phyloP scores from a whole-genome alignment of 2,329 filamentous ascomycete species.

The Claviceps quebecensis region DNA sequence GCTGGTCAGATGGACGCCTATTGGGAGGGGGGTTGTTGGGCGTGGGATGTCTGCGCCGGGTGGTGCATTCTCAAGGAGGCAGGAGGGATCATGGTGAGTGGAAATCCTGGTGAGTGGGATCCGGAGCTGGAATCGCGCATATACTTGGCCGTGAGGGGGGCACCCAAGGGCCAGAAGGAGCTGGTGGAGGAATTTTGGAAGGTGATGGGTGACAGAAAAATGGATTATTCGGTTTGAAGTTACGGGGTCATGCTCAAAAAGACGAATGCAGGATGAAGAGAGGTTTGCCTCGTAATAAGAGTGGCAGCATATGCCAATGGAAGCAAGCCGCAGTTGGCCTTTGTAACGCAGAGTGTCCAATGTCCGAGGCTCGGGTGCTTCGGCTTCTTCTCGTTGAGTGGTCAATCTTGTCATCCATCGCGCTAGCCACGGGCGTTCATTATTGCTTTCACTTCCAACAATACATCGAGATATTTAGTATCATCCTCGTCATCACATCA shows the following conservation, averaged over 20 bases:
- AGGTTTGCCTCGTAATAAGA: too few species aligned
- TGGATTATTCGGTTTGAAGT: slow-evolving; percentile 30
- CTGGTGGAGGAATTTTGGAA: slow-evolving; percentile 52
- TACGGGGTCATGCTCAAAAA: neutral
- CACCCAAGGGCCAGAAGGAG: slow-evolving; percentile 44
- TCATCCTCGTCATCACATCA: too few species aligned
- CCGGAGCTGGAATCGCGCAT: slow-evolving; percentile 42
- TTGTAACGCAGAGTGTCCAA: too few species aligned
- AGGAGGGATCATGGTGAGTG: slow-evolving; percentile 57
- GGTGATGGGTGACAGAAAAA: slow-evolving; percentile 38
- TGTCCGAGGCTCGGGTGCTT: too few species aligned
- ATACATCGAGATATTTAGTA: too few species aligned
- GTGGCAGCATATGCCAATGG: too few species aligned
- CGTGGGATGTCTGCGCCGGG: slow-evolving; percentile 73
- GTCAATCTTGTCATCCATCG: too few species aligned
- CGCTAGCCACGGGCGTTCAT: too few species aligned
- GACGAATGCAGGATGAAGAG: too few species aligned
- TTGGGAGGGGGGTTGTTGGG: slow-evolving; percentile 76
- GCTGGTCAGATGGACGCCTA: slow-evolving; percentile 59
- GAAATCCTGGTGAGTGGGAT: slow-evolving; percentile 62
- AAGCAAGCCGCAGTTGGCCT: too few species aligned
- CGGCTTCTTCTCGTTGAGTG: too few species aligned
- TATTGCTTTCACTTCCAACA: too few species aligned
- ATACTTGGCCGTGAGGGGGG: slow-evolving; percentile 49
- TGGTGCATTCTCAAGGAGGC: slow-evolving; percentile 67